Evolutionary conservation across 23 red algal genomes (phyloP), one percentile per base, ranked within the genome.

Genomic region (Chondrus crispus): DNA sequence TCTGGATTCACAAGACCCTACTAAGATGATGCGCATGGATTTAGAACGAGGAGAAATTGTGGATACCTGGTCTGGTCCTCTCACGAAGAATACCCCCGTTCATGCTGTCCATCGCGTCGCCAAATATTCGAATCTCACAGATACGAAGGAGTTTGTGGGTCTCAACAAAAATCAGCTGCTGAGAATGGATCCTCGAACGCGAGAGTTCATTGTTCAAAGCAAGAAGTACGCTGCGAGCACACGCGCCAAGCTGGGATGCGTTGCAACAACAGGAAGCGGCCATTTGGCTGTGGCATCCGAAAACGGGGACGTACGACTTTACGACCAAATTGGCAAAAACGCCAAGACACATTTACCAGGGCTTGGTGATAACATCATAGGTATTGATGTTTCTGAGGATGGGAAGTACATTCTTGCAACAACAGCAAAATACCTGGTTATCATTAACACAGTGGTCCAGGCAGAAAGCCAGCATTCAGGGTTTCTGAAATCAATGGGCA

Each of bases 321-420:
- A 66, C 32, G 89, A 96, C 68, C 78, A 83, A 46, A 88, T 96
- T 52, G 94, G 94, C 49, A 96, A 96, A 81, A 90, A 87, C 68
- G 94, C 94, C 2, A 96, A 96, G 81, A 96, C 94, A 30, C 88
- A 91, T 36, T 80, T 96, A 5, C 89, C 94, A 36, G 94, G 94
- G 26, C 94, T 96, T 36, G 94, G 94, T 24, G 94, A 91, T 75
- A 60, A 44, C 24, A 91, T 96, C 52, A 96, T 85, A 35, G 88
- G 85, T 44, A 82, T 96, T 42, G 94, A 96, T 38, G 89, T 93
- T 7, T 87, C 94, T 45, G 94, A 90, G 48, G 94, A 96, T 88
- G 94, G 94, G 2, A 68, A 74, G 14, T 96, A 42, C 49, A 68
- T 96, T 42, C 69, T 96, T 11, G 94, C 94, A 37, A 96, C 94